Evolutionary conservation across 1,284 basidiomycete genomes (phyloP), one percentile per base, ranked within the genome.

Genomic region (Pisolithus thermaeus): DNA sequence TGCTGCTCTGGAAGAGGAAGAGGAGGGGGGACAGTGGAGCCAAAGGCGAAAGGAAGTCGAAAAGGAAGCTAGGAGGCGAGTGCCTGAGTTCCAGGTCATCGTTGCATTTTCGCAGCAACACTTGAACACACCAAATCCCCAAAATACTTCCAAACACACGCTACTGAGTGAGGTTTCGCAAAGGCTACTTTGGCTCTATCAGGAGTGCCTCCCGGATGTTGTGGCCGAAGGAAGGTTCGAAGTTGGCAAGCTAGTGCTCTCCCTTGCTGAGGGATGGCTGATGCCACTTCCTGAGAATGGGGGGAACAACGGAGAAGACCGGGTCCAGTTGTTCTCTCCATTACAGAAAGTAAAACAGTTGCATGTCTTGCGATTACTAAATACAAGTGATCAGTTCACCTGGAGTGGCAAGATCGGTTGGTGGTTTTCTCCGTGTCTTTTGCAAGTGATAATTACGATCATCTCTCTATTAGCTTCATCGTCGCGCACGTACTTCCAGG

Each of bases 171-270:
- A 97, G 67, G 79, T 79, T 23, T 81, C 90, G 0, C 81, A 94
- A 56, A 72, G 93, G 20, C 68, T 97, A 46, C 70, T 97, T 49
- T 88, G 87, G 75, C 75, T 96, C 32, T 97, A 96, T 67, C 87
- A 95, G 60, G 75, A 75, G 23, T 84, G 81, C 44, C 69, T 97
- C 12, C 90, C 91, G 0, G 75, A 78, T 5, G 70, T 90, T 4
- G 83, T 89, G 0, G 79, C 81, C 0, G 93, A 95, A 64, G 81
- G 83, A 7, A 77, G 84, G 44, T 95, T 95, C 62, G 94, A 97
- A 65, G 80, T 87, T 18, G 91, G 91, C 12, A 92, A 92, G 62
- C 67, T 94, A 28, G 70, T 95, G 20, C 73, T 77, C 47, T 81
- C 74, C 48, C 74, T 79, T 44, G 56, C 50, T 7, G 59, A 67